These are phyloP conservation scores for Apiotrichum brassicae DNA, from an alignment of 1,284 basidiomycete genomes.

Conservation along the genomic window DNA sequence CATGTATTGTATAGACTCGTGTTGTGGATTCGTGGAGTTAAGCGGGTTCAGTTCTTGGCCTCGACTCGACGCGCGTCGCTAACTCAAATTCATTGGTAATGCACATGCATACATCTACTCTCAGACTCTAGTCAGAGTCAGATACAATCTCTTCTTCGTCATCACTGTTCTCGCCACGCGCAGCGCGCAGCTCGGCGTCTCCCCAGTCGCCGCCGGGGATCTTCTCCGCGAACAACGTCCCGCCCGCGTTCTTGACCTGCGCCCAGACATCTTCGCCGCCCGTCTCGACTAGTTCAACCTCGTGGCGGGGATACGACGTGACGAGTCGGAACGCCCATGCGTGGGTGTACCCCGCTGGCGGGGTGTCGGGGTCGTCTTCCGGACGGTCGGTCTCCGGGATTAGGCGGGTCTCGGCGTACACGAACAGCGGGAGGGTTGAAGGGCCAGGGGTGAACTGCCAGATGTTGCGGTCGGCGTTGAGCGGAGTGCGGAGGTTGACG, in stretches of 20 bases:
- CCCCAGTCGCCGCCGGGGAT: constrained; percentile 30
- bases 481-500: constrained; percentile 35
- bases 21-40: no score
- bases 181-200: constrained; percentile 19
- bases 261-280: constrained; percentile 38
- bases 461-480: constrained; percentile 31
- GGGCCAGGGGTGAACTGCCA: constrained; percentile 24
- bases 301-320: constrained; percentile 40
- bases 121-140: constrained; percentile 9
- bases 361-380: constrained; percentile 25
- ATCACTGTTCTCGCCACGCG: constrained; percentile 16
- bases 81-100: no score
- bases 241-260: constrained; percentile 35
- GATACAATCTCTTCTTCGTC: constrained; percentile 22
- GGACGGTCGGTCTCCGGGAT: constrained; percentile 23
- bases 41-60: no score
- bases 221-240: constrained; percentile 43
- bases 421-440: constrained; percentile 33
- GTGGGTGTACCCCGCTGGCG: constrained; percentile 36
- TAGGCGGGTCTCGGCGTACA: constrained; percentile 43
- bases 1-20: constrained; percentile 1
- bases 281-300: constrained; percentile 25
- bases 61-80: no score
- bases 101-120: background rate
- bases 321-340: constrained; percentile 32